Evolutionary conservation across 148 eudicot species (phyloP).

Genomic region (Beta vulgaris): DNA sequence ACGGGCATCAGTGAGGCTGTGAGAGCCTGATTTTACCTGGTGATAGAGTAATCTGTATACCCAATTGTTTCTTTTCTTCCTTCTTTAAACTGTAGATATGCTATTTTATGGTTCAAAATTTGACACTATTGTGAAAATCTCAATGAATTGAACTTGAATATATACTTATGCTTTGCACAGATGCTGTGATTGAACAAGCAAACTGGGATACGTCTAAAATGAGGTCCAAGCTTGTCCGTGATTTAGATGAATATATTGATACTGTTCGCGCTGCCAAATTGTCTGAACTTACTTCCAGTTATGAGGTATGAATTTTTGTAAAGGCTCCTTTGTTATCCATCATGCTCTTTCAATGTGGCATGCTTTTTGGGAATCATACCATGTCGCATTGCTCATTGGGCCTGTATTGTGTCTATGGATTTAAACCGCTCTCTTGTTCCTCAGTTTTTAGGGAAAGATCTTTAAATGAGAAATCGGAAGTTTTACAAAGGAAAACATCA

Average conservation of each 20-base stretch:
- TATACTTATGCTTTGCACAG: slow-evolving; percentile 35
- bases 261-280: slow-evolving; percentile 75
- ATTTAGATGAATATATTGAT: slow-evolving; percentile 76
- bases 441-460: neutral
- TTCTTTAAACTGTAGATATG: no score
- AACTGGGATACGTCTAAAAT: slow-evolving; percentile 85
- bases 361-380: neutral
- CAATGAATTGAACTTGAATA: neutral
- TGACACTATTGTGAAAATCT: neutral
- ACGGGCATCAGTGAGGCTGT: neutral
- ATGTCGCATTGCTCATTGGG: neutral
- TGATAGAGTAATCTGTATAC: neutral
- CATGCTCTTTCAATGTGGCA: no score
- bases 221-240: slow-evolving; percentile 74
- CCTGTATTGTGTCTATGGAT: neutral
- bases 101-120: no score
- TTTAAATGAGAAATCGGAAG: neutral
- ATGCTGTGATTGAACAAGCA: slow-evolving; percentile 67
- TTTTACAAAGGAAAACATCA: no score
- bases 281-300: slow-evolving; percentile 73
- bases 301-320: slow-evolving; percentile 52
- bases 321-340: neutral
- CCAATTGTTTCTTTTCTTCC: no score
- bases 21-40: neutral
- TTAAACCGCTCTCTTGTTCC: neutral